Evolutionary conservation across 148 eudicot genomes (phyloP), one percentile per base, ranked within the genome.

Genomic region (Limonium bicolor): DNA sequence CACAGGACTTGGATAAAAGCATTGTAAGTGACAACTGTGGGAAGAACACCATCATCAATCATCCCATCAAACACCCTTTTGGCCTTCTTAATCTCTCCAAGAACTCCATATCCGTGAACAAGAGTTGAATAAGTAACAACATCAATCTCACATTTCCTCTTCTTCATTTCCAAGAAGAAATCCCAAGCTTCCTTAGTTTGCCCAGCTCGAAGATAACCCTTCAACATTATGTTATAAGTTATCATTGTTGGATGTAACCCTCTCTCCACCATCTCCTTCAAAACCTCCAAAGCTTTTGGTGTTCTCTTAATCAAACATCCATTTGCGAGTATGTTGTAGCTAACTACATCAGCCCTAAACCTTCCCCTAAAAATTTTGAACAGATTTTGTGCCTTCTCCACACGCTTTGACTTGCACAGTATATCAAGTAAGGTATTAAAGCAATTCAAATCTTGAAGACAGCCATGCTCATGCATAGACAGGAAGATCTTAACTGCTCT

Each of bases 1-100:
- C 95, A 90, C 60, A 90, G 51, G 41, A 84, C 79, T 41, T 90
- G 97, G 51, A 90, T 84, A 45, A 90, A 64, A 8, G 93, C 97
- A 68, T 77, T 90, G 44, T 80, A 83, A 11, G 95, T 84, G 0
- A 81, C 81, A 33, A 84, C 76, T 4, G 84, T 69, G 4, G 95
- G 97, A 49, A 84, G 72, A 38, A 90, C 68, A 27, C 97, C 97
- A 4, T 66, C 69, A 16, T 37, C 66, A 48, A 72, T 38, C 95
- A 90, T 90, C 51, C 75, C 93, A 62, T 67, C 64, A 38, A 90
- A 90, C 65, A 80, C 71, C 34, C 54, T 71, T 30, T 61, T 72
- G 1, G 95, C 72, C 63, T 47, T 80, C 21, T 52, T 57, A 44
- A 84, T 76, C 71, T 84, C 95, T 5, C 97, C 97, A 0, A 50